Evolutionary conservation across 2,329 filamentous ascomycete genomes (phyloP), one percentile per base, ranked within the genome.

Genomic region (Arthroderma sp.): DNA sequence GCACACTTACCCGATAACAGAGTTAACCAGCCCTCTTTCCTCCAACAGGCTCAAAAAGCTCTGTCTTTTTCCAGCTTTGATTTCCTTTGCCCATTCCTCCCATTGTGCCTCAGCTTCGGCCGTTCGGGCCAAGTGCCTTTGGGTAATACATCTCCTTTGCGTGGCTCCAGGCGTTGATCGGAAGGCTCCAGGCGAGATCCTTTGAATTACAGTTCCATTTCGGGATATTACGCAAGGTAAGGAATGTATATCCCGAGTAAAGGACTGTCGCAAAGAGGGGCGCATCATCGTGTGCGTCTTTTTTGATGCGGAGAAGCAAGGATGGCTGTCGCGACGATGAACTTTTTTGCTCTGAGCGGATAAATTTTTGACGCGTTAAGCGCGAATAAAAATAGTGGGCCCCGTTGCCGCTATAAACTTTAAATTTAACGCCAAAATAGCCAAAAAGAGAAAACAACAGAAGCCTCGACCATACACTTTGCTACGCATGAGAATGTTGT

Each of bases 1-100:
- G 33, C 9, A 38, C 15, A 55, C 39, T 25, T n/a, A 60, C 59
- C 76, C 76, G 38, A 76, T 72, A 58, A 76, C 70, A 63, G 75
- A 70, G 61, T 78, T 71, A 49, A 78, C 58, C 31, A 75, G 65
- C 0, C 72, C 74, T 62, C 76, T 67, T 59, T 76, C 73, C 60
- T 78, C 75, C 28, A 78, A 63, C 37, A 74, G 67, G 51, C 69
- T 64, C 19, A 72, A 63, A 61, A 78, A 76, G 58, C 67, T 73
- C 62, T 74, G 71, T 59, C 70, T 68, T 57, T 71, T 69, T 8
- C 76, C 76, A 17, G 61, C 66, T 58, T 71, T 68, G 58, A 77
- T 77, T 56, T 75, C 70, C 56, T 71, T 56, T 6, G 74, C 74
- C 55, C 68, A 68, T 15, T 57, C 58, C 38, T 65, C 63, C 74